Evolutionary conservation across 306 rosid genomes (phyloP).

Genomic region (Cicer chorassanicum): DNA sequence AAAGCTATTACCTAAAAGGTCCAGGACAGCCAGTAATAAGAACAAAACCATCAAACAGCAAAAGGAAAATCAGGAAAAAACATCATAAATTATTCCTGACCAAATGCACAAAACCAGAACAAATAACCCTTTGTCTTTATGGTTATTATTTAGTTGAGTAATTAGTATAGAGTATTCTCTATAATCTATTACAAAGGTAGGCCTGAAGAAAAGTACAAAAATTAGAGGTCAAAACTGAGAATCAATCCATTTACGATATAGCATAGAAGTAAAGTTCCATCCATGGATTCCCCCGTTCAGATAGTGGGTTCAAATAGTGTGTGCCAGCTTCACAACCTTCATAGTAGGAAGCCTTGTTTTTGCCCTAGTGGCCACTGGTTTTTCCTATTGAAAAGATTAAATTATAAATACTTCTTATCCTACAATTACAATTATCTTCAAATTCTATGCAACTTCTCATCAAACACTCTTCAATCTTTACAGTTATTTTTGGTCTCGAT

Average conservation of each 20-base stretch:
- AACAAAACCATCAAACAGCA: constrained; percentile 39
- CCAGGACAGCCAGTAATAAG: constrained; percentile 42
- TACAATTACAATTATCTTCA: constrained; percentile 17
- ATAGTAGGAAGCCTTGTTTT: neutral
- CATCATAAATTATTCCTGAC: constrained; percentile 7
- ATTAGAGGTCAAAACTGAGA: neutral
- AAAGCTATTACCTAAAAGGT: constrained; percentile 85
- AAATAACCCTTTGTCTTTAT: neutral
- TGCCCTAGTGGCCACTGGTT: neutral
- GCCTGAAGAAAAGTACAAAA: constrained; percentile 4
- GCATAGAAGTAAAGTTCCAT: constrained; percentile 6
- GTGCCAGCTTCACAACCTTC: neutral
- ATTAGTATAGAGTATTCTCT: neutral
- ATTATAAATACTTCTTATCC: neutral
- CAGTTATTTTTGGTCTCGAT: neutral
- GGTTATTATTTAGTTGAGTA: neutral
- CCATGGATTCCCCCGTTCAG: constrained; percentile 11
- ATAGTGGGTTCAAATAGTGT: neutral
- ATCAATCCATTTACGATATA: neutral
- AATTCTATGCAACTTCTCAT: constrained; percentile 5
- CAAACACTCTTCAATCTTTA: neutral
- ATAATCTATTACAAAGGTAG: neutral
- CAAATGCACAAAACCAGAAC: constrained; percentile 1
- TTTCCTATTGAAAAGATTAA: neutral
- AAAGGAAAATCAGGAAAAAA: constrained; percentile 17